Evolutionary conservation across 2,329 filamentous ascomycete species (phyloP).

Genomic region (Myriosclerotinia duriaeana): DNA sequence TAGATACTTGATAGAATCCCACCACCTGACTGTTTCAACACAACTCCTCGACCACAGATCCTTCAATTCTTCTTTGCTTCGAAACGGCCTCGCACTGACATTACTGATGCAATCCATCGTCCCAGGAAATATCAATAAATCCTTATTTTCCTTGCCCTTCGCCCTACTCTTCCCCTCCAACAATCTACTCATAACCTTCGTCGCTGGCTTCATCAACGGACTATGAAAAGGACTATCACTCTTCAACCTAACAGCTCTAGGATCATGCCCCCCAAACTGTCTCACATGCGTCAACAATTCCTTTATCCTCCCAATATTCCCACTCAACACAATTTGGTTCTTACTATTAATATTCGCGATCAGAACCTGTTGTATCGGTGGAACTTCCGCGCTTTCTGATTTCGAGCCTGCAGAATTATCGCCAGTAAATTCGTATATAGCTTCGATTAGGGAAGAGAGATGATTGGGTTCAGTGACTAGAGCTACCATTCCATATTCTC

Average conservation of each 20-base stretch:
- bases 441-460: conserved; percentile 65
- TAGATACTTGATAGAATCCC: conserved; percentile 86
- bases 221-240: conserved; percentile 90
- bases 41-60: conserved; percentile 77
- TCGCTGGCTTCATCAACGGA: conserved; percentile 85
- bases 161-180: conserved; percentile 59
- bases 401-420: conserved; percentile 64
- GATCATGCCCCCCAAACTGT: conserved; percentile 89
- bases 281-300: conserved; percentile 79
- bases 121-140: conserved; percentile 74
- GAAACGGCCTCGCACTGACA: conserved; percentile 76
- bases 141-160: conserved; percentile 54
- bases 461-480: conserved; percentile 83
- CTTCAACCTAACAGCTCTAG: conserved; percentile 80
- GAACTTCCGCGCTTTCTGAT: conserved; percentile 64
- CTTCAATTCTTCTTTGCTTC: conserved; percentile 70
- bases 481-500: conserved; percentile 92
- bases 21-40: conserved; percentile 92
- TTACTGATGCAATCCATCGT: conserved; percentile 80
- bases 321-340: conserved; percentile 93
- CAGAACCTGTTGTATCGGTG: conserved; percentile 80
- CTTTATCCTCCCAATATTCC: conserved; percentile 78
- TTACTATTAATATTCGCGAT: conserved; percentile 95
- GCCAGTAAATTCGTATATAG: conserved; percentile 77
- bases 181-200: conserved; percentile 68